Conservation (phyloP, 495 filamentous ascomycete genomes). For the Trichoderma reesei region DNA sequence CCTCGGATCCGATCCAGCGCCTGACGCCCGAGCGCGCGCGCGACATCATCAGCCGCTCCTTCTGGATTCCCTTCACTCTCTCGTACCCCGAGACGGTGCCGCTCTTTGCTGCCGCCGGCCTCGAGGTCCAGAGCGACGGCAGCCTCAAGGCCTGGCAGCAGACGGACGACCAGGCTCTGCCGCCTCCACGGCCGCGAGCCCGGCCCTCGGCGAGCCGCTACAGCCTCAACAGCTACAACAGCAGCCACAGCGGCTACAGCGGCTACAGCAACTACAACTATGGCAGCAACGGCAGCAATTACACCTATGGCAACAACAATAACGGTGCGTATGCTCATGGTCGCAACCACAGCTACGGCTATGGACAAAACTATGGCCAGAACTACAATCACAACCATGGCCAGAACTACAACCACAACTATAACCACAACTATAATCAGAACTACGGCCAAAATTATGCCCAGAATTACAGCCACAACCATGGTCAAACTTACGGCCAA, state of each 20-base stretch:
- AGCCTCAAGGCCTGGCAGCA: background rate
- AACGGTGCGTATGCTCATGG: too few species aligned
- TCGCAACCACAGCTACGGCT: too few species aligned
- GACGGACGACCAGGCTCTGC: background rate
- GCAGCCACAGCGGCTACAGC: background rate
- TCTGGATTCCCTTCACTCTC: conserved; percentile 9
- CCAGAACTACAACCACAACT: too few species aligned
- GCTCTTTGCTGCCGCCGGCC: background rate
- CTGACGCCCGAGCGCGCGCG: background rate
- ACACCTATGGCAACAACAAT: too few species aligned
- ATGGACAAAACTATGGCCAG: too few species aligned
- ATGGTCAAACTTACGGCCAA: too few species aligned
- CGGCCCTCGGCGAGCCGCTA: background rate
- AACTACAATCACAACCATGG: too few species aligned
- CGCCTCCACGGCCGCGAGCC: background rate
- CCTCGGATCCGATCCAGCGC: background rate
- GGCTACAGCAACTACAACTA: background rate
- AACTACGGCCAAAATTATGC: too few species aligned
- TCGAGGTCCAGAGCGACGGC: background rate
- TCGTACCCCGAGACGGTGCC: conserved; percentile 6
- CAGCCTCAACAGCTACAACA: background rate
- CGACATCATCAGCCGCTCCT: background rate
- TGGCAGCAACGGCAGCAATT: too few species aligned
- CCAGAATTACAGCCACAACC: too few species aligned
- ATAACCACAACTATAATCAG: too few species aligned